Evolutionary conservation across 176 grass and related monocot species (phyloP), one percentile per base, ranked within the genome.

Genomic region (Rhipidocladum racemiflorum): DNA sequence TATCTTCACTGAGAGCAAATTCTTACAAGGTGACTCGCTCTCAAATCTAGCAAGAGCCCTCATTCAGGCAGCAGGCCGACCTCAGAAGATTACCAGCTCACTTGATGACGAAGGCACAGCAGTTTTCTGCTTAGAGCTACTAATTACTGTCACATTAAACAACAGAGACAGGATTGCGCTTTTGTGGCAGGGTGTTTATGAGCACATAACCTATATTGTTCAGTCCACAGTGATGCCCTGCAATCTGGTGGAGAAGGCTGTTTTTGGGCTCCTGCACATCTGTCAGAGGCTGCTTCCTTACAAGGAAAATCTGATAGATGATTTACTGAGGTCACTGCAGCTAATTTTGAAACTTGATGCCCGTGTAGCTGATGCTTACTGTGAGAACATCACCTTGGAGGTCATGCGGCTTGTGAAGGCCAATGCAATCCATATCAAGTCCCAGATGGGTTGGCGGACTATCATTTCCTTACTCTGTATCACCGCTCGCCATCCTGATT

Each of bases 281-380:
- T 98, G 96, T 82, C 92, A 98, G 72, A 87, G 96, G 75, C 71
- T 98, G 56, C 89, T 98, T 53, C 96, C 96, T n/a, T 98, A 98
- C 80, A 98, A 98, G 74, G 96, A 93, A 38, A 95, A 98, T 65
- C 78, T 98, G 40, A 89, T 85, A 12, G 96, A 98, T 93, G 92
- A 95, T 89, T 84, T 98, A 78, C 72, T 98, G 79, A 88, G 74
- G 59, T 95, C 96, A 12, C 60, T 98, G 63, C 96, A 98, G 80
- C 73, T 98, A 28, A 90, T 98, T 81, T 56, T 98, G 63, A 98
- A 98, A 83, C 92, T 98, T 63, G 96, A 98, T 88, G 96, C 96
- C 35, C 96, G 96, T 85, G 96, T 98, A 50, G 96, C 96, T 54
- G 96, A 98, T 95, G 96, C 92, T 51, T 98, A 95, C 71, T 98